These are phyloP conservation scores for Neurospora africana DNA, from an alignment of 495 filamentous ascomycete species.

Conservation along the genomic window DNA sequence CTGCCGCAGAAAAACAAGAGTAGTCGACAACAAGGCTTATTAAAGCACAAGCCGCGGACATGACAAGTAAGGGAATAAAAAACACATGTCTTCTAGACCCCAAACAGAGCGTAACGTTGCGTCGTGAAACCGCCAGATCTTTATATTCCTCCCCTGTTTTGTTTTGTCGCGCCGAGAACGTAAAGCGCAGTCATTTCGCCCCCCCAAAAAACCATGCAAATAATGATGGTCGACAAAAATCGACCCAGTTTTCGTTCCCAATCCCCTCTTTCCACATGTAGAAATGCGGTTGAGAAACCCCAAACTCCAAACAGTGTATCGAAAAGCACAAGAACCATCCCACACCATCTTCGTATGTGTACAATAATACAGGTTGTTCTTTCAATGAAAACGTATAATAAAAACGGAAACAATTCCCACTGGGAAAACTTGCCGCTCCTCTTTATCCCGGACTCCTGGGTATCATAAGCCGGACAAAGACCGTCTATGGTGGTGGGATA, in stretches of 20 bases:
- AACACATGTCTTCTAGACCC: background rate
- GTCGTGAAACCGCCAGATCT: background rate
- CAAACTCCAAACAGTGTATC: background rate
- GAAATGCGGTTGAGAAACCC: background rate
- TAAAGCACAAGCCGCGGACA: background rate
- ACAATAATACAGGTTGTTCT: background rate
- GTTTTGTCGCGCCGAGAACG: constrained; percentile 3
- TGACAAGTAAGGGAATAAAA: background rate
- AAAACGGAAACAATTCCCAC: background rate
- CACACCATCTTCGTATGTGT: background rate
- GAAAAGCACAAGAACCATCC: background rate
- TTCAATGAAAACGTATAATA: background rate
- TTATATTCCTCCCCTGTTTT: background rate
- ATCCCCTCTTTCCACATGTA: background rate
- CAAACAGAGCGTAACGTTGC: background rate
- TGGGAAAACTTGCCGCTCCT: background rate
- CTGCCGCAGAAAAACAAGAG: background rate
- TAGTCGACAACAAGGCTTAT: background rate
- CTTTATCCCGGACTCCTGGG: background rate
- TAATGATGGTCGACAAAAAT: background rate
- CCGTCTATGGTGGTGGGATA: background rate
- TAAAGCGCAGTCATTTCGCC: too few relatives aligned
- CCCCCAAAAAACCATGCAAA: background rate
- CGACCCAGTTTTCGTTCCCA: background rate
- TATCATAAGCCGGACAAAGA: background rate